phyloP scores from a whole-genome alignment of 1,284 basidiomycete genomes.

The Irpex rosettiformis region DNA sequence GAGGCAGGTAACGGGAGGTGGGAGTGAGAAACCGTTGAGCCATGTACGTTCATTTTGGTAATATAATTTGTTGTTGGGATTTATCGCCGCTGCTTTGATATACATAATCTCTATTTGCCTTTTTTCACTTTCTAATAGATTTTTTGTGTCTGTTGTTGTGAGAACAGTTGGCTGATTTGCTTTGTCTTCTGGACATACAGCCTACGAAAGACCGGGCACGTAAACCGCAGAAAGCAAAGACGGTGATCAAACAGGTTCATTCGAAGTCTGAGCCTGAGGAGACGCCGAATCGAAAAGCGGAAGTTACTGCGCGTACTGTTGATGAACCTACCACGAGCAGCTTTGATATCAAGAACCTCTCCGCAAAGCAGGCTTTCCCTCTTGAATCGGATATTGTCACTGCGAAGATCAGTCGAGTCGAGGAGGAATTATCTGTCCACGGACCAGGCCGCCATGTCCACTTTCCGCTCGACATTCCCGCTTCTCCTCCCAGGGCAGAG shows the following conservation, averaged over 20 bases:
- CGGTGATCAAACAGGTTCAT: slow-evolving; percentile 13
- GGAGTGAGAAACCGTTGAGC: slow-evolving; percentile 59
- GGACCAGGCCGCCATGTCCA: slow-evolving; percentile 12
- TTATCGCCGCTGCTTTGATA: slow-evolving; percentile 24
- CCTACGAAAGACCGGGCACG: slow-evolving; percentile 67
- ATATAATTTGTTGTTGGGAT: slow-evolving; percentile 31
- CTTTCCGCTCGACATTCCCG: slow-evolving; percentile 11
- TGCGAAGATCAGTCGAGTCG: neutral
- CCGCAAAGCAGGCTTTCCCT: neutral
- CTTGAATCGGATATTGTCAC: neutral
- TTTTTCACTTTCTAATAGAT: slow-evolving; percentile 19
- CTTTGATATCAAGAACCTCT: neutral
- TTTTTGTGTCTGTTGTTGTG: slow-evolving; percentile 12
- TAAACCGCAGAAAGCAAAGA: slow-evolving; percentile 53
- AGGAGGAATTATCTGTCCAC: slow-evolving; percentile 6
- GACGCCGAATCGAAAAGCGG: neutral
- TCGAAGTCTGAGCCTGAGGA: neutral
- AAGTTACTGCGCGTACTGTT: neutral
- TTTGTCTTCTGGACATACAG: slow-evolving; percentile 34
- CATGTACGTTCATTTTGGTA: slow-evolving; percentile 81
- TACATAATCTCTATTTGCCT: slow-evolving; percentile 22
- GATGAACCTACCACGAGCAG: neutral
- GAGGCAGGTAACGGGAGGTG: slow-evolving; percentile 31
- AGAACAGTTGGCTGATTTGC: slow-evolving; percentile 19
- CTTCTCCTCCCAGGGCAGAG: slow-evolving; percentile 11